Evolutionary conservation across 208 protist species (phyloP), one percentile per base, ranked within the genome.

Genomic region (Leptomonas seymouri): DNA sequence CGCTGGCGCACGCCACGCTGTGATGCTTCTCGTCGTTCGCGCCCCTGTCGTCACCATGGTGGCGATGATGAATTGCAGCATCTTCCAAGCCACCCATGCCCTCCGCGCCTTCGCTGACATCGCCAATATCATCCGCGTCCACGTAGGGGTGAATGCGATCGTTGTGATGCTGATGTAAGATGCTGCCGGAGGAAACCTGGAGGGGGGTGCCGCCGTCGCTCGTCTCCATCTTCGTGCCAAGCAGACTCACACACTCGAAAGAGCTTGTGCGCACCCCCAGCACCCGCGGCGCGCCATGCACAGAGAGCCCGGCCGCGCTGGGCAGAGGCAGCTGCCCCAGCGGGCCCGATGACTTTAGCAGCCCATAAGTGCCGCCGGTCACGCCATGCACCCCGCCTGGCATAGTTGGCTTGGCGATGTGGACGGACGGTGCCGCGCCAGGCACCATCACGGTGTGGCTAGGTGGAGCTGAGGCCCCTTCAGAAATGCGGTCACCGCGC

Each of bases 221-320:
- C 34, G 61, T 67, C 34, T 67, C 61, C 46, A 67, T 31, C 34
- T 23, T 15, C 36, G 61, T 67, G 61, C 61, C 61, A 49, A 67
- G 61, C 45, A 67, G 36, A 57, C 61, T 67, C 16, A 67, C 61
- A 34, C 61, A 67, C 48, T 67, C 61, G 25, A 67, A 67, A 30
- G 61, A 67, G 36, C 61, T 67, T 23, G 61, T 67, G 34, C 61
- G 61, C 0, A 48, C 34, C 15, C 61, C 61, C 4, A 20, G 49
- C 51, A 39, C 11, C 51, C 34, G 27, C 51, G 28, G 3, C 51
- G 23, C 18, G 2, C 34, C 34, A 12, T 39, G 34, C 34, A n/a
- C n/a, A n/a, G n/a, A n/a, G n/a, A n/a, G n/a, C n/a, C n/a, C n/a
- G n/a, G 41, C 41, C 44, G 58, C 31, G 44, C 28, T 21, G 4